Evolutionary conservation across 306 rosid genomes (phyloP), one percentile per base, ranked within the genome.

Genomic region (Clitoria ternatea): DNA sequence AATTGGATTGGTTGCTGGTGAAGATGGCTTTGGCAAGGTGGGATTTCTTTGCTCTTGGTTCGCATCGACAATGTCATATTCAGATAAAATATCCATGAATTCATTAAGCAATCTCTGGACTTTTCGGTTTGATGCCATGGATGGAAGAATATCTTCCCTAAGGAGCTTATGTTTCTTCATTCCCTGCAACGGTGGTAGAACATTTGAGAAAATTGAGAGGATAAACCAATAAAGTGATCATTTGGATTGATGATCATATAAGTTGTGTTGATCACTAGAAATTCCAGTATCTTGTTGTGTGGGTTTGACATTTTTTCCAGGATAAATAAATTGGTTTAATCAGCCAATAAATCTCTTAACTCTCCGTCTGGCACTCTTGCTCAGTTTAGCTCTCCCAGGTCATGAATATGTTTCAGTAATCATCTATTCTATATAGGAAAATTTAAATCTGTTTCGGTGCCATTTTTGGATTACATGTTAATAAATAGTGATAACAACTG

Each of bases 51-150:
- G 57, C 39, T 74, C 66, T 52, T 74, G 66, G 64, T 84, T 81
- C 20, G 50, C 37, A 65, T 90, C 97, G 6, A 62, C 52, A 7
- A 70, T 84, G 57, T 76, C 95, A 26, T 87, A 91, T 69, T 94
- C 97, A 1, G 91, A 91, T 43, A 94, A 84, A 24, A 91, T 87
- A 79, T 94, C 95, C 96, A 91, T 86, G 83, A 91, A 94, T 76
- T 94, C 99, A 23, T 91, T 94, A 45, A 94, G 97, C 81, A 94
- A 62, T 36, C 99, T 82, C 89, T 94, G 99, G 43, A 94, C 96
- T 82, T 94, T 91, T 77, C 99, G 84, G 81, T 94, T 94, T 4
- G 99, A 88, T 45, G 99, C 99, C 91, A 94, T 87, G 15, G 99
- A 88, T 11, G 99, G 97, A 84, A 94, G 97, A 77, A 94, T 91